Evolutionary conservation across 2,329 filamentous ascomycete species (phyloP), one percentile per base, ranked within the genome.

Genomic region (Alternaria tenuissima): DNA sequence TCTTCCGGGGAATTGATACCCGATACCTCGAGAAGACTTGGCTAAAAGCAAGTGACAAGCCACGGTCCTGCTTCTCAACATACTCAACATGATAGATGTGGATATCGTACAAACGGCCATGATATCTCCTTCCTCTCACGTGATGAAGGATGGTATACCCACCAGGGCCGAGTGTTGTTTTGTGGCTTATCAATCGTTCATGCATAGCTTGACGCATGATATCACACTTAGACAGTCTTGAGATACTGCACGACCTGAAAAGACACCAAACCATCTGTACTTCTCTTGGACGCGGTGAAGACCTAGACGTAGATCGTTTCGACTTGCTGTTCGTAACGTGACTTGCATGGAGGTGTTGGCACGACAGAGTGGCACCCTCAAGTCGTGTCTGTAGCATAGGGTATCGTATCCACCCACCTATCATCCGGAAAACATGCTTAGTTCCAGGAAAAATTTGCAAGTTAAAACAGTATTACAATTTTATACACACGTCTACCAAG

Each of bases 271-370:
- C 32, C 3, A 18, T n/a, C 34, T n/a, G 2, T n/a, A n/a, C 6
- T 4, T 7, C 1, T 38, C 6, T 38, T n/a, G 0, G 16, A 9
- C 1, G 14, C 7, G 3, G 9, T 11, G 4, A 12, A 4, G 9
- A 0, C 1, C 12, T 0, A 30, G 5, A 30, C 1, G 9, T 30
- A 5, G 1, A 4, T 30, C 0, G 3, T 5, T 30, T 1, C 3
- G 32, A 36, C 32, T 36, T n/a, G 5, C 32, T 36, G 0, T 5
- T 36, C 32, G 5, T 0, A 3, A 36, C 5, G 5, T 6, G 6
- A 3, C 6, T 36, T 36, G 11, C n/a, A 39, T 39, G 8, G 0
- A 5, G 7, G 8, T 18, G 5, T 9, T 18, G 9, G 7, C n/a
- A 20, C 2, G 36, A 38, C 4, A 8, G 0, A 0, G 7, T 0